Evolutionary conservation across 2,329 filamentous ascomycete genomes (phyloP), one percentile per base, ranked within the genome.

Genomic region (Cordyceps javanica): DNA sequence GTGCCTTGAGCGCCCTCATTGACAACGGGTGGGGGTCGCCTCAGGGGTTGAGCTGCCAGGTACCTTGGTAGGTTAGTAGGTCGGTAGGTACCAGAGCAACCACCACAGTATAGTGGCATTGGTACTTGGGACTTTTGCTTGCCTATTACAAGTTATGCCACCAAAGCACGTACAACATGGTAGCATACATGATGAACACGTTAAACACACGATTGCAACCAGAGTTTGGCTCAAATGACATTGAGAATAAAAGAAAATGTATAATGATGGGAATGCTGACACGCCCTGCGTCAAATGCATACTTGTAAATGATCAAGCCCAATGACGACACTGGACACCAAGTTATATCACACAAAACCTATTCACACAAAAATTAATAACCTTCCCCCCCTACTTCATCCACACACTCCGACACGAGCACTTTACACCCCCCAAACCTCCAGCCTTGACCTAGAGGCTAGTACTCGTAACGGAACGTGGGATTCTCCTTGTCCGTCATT

Each of bases 401-500:
- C n/a, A n/a, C n/a, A n/a, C n/a, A n/a, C n/a, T n/a, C n/a, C n/a
- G n/a, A n/a, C n/a, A n/a, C n/a, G n/a, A n/a, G n/a, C n/a, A n/a
- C n/a, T n/a, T n/a, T 19, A 11, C 42, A 28, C 13, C 11, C 14
- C 32, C 23, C 25, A 26, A 16, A 38, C 6, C 14, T 28, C n/a
- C 26, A 30, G n/a, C 38, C 38, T 26, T 3, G 1, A 44, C 7
- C 25, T 28, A 36, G 23, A 28, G 2, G 11, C 23, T 68, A 77
- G 48, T 76, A 76, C 2, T 70, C 70, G 63, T 85, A 85, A 48
- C 79, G 74, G 65, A 85, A 85, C 16, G 72, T 75, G 62, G 74
- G 76, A 63, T 86, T 85, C 69, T 85, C 77, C 64, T 68, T 75
- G 60, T 85, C 82, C 9, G 82, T 85, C 71, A 81, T 67, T 21